Evolutionary conservation across 2,329 filamentous ascomycete species (phyloP).

Genomic region (Talaromyces sp.): DNA sequence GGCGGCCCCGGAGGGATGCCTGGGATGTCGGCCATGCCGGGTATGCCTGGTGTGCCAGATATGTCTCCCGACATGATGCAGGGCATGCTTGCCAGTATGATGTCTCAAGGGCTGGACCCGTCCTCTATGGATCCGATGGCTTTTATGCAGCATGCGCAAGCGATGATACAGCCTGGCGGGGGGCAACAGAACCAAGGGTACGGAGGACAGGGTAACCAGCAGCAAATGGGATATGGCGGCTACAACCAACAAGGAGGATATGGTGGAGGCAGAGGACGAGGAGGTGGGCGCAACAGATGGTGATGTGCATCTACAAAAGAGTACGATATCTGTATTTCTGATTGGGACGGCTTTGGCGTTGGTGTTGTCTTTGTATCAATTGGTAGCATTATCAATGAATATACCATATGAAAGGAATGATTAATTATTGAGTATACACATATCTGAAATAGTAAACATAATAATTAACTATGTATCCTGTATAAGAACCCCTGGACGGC

Average conservation of each 20-base stretch:
- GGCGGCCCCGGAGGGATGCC: conserved; percentile 21
- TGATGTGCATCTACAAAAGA: conserved; percentile 12
- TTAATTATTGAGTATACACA: too few relatives aligned
- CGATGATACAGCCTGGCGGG: conserved; percentile 43
- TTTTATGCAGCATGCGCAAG: conserved; percentile 51
- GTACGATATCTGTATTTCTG: background rate
- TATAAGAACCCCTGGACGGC: background rate
- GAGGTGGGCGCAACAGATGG: conserved; percentile 33
- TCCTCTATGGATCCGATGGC: conserved; percentile 49
- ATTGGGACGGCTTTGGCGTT: conserved; percentile 8
- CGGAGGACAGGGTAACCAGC: conserved; percentile 30
- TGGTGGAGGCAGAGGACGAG: conserved; percentile 31
- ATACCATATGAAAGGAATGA: background rate
- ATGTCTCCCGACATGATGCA: conserved; percentile 54
- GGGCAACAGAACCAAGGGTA: conserved; percentile 28
- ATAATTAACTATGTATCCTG: too few relatives aligned
- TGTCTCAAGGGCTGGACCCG: conserved; percentile 50
- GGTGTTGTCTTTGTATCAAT: background rate
- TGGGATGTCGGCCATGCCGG: conserved; percentile 28
- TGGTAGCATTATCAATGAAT: background rate
- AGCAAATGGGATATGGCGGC: conserved; percentile 39
- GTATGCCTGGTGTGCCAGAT: conserved; percentile 43
- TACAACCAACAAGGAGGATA: conserved; percentile 35
- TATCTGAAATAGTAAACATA: background rate
- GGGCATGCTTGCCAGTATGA: conserved; percentile 53